These are phyloP conservation scores for Luffa aegyptiaca DNA, from an alignment of 306 rosid species.

Conservation along the genomic window DNA sequence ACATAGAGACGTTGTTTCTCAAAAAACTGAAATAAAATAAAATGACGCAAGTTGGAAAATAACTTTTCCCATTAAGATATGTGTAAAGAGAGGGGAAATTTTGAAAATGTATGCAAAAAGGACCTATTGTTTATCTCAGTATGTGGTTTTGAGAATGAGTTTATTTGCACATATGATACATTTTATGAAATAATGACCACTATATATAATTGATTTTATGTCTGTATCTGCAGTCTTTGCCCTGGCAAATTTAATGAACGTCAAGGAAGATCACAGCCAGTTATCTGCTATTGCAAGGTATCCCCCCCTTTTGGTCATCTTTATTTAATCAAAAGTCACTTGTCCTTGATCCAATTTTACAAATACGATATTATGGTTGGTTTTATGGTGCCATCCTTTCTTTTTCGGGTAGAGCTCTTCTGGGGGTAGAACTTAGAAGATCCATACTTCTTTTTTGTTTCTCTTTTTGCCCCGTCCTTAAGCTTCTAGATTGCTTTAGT, in stretches of 20 bases:
- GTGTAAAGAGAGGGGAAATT: not conserved
- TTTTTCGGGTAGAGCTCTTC: not conserved
- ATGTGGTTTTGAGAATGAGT: not conserved
- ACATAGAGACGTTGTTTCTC: not conserved
- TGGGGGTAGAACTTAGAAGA: not conserved
- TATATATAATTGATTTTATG: not conserved
- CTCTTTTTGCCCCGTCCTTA: not conserved
- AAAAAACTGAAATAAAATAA: not conserved
- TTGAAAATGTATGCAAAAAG: not conserved
- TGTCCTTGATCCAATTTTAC: not conserved
- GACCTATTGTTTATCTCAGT: not conserved
- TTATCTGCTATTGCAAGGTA: slow-evolving; percentile 94
- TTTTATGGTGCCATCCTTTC: not conserved
- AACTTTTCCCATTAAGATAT: not conserved
- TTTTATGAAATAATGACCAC: not conserved
- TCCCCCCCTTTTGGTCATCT: slow-evolving; percentile 2
- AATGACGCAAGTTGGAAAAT: not conserved
- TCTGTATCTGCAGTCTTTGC: slow-evolving; percentile 57
- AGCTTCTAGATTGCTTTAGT: not conserved
- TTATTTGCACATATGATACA: not conserved
- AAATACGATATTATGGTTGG: not conserved
- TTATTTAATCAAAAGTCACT: not conserved
- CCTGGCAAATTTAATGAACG: slow-evolving; percentile 85
- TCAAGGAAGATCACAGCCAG: slow-evolving; percentile 83
- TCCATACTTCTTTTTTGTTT: not conserved